Evolutionary conservation across 768 basidiomycete species (phyloP), one percentile per base, ranked within the genome.

Genomic region (Hygrocybe coccinea): DNA sequence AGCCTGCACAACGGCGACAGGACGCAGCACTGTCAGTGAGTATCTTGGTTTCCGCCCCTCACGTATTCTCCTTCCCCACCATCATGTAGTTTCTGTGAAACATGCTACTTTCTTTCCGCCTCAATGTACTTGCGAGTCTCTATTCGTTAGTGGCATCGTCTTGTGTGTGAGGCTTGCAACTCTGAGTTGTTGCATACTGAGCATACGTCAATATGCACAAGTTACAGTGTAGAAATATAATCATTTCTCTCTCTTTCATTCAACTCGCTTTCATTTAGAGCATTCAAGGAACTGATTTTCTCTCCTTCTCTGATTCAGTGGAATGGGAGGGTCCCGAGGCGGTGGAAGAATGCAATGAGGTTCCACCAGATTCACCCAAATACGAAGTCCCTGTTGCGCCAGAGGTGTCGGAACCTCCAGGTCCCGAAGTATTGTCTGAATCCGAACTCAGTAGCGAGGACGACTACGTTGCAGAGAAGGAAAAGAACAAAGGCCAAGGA

Each of bases 21-120:
- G 85, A 59, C 79, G 76, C 60, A 77, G 74, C 69, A 83, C 82
- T 72, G 79, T 84, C 71, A 83, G 89, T 91, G 87, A 91, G 89
- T 91, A 75, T 71, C 67, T 64, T 68, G 64, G 69, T 59, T 46
- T 59, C 51, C 41, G 50, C 62, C 63, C 60, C 64, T 59, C 55
- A 57, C 67, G 67, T 63, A 66, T 43, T 43, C 36, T 48, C 36
- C 25, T 45, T 54, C 36, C 34, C 29, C 22, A 5, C 14, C 49
- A 56, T 46, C 52, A 41, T 48, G 21, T 54, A 37, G 25, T 38
- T 19, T 68, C 61, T 66, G 19, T 36, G 33, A 71, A 70, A 65
- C 62, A 66, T 65, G 53, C 70, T 55, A 60, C 59, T 64, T 62
- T 67, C 66, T 63, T 65, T 67, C 65, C 65, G 60, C 60, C 59